A percentile compares a stretch with the other conserved stretches of the same genome.
Conservation (phyloP, 2,329 filamentous ascomycete species). For the Lachnellula hyalina region DNA sequence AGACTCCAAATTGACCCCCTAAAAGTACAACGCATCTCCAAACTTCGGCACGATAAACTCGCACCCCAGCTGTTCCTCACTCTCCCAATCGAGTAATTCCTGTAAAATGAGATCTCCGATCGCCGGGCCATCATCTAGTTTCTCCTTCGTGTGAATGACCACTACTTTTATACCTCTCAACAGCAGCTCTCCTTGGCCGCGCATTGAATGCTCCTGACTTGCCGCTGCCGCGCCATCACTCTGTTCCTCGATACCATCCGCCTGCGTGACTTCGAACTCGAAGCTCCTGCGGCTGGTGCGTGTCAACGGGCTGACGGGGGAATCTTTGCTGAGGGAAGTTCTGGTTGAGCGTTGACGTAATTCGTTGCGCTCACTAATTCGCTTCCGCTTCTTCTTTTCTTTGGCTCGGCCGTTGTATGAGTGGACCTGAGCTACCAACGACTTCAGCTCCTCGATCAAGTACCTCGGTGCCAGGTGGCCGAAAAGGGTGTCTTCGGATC, state of each 20-base stretch:
- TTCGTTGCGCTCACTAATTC: constrained; percentile 38
- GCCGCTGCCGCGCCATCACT: background rate
- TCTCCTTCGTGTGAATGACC: constrained; percentile 93
- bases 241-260: background rate
- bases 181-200: constrained; percentile 3
- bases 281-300: background rate
- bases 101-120: constrained; percentile 62
- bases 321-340: background rate
- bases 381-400: constrained; percentile 59
- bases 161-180: constrained; percentile 73
- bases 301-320: constrained; percentile 4
- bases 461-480: constrained; percentile 84
- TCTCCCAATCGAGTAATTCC: constrained; percentile 63
- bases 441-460: constrained; percentile 70
- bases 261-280: background rate
- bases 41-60: constrained; percentile 68
- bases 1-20: background rate
- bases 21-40: constrained; percentile 50
- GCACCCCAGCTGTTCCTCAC: constrained; percentile 57
- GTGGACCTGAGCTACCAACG: constrained; percentile 49
- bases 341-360: constrained; percentile 6
- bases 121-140: constrained; percentile 62
- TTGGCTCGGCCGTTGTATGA: constrained; percentile 19
- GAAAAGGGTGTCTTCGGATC: constrained; percentile 72
- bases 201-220: background rate